Evolutionary conservation across 2,329 filamentous ascomycete genomes (phyloP).

Genomic region (Apiospora saccharicola): DNA sequence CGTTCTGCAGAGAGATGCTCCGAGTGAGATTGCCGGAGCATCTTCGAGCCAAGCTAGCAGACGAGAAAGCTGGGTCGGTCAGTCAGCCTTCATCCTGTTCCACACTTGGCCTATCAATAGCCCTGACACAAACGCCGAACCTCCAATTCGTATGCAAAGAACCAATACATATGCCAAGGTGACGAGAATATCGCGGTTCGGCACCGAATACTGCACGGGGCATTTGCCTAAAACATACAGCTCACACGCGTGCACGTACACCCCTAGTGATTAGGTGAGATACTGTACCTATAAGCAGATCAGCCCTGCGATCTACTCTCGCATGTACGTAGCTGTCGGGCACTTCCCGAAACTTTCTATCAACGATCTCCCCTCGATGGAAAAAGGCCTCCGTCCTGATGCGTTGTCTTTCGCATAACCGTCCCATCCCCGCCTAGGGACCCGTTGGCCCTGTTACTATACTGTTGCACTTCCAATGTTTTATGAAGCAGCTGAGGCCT

Average conservation of each 20-base stretch:
- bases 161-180: conserved; percentile 11
- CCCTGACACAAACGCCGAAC: not conserved
- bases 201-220: not conserved
- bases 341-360: not conserved
- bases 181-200: conserved; percentile 14
- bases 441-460: not conserved
- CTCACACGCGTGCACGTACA: not conserved
- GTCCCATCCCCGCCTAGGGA: not conserved
- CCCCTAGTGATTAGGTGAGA: conserved; percentile 1
- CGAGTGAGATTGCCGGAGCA: conserved; percentile 10
- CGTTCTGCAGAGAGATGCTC: conserved; percentile 9
- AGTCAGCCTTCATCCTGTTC: conserved; percentile 17
- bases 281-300: conserved; percentile 20
- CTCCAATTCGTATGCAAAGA: conserved; percentile 11
- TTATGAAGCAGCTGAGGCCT: not conserved
- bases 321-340: not conserved
- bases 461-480: not conserved
- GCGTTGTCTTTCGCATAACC: not conserved
- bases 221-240: conserved; percentile 4
- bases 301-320: not conserved
- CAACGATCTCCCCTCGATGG: not conserved
- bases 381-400: not conserved
- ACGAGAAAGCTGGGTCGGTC: not conserved
- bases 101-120: not conserved
- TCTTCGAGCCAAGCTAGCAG: conserved; percentile 3